Conservation (phyloP, 805 yeast species). For the Barnettozyma wickerhamii region DNA sequence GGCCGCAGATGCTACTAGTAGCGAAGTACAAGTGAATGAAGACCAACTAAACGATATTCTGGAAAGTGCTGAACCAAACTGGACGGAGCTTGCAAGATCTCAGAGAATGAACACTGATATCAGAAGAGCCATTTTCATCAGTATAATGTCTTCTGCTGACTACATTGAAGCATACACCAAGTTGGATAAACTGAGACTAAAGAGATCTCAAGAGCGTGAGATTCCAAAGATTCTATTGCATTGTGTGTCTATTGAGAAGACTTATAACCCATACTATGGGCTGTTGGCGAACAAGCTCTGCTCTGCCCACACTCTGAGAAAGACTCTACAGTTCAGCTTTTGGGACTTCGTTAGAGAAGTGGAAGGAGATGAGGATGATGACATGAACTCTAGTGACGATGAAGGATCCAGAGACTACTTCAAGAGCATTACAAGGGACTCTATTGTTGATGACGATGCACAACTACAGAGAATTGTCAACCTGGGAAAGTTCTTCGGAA, state of each 20-base stretch:
- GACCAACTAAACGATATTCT: conserved; percentile 18
- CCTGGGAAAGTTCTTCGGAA: conserved; percentile 78
- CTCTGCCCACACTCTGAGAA: conserved; percentile 66
- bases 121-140: conserved; percentile 88
- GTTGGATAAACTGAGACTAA: conserved; percentile 73
- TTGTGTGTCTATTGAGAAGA: conserved; percentile 78
- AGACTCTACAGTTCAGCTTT: conserved; percentile 80
- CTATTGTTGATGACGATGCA: conserved; percentile 45
- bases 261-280: conserved; percentile 88
- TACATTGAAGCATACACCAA: conserved; percentile 83
- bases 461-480: conserved; percentile 60
- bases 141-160: conserved; percentile 94
- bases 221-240: conserved; percentile 82
- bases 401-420: conserved; percentile 29
- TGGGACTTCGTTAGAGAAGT: conserved; percentile 83
- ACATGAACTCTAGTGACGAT: conserved; percentile 26
- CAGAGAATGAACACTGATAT: conserved; percentile 96
- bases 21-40: conserved; percentile 22
- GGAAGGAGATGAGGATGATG: conserved; percentile 48
- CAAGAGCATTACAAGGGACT: conserved; percentile 26
- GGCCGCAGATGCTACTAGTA: conserved; percentile 13
- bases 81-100: conserved; percentile 79
- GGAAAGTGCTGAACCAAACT: conserved; percentile 52
- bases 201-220: conserved; percentile 77
- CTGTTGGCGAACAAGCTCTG: conserved; percentile 74